Base-by-base conservation (phyloP, 139 green algal genomes). In the Astrephomene gubernaculifera region DNA sequence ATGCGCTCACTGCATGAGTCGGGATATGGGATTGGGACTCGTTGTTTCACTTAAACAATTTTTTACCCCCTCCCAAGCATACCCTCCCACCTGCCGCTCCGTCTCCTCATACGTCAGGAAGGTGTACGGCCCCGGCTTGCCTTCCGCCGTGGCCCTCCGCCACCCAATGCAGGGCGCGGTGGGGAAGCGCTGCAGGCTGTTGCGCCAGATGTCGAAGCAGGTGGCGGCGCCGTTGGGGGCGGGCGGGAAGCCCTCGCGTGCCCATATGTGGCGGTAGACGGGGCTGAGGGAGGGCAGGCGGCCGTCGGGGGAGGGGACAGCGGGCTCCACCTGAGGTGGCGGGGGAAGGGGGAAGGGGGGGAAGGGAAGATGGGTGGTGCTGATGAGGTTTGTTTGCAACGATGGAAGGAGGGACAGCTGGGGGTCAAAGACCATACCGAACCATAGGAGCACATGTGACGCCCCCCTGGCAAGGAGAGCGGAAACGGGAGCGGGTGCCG, bases 201-300 rank as follows among this genome's bases (percentile, higher is more conserved):
- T 64, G 73, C 49, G 22, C 78, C 78, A 90, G 10, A 91, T 71
- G 4, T 90, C 85, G 38, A 81, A 86, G 60, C 80, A 91, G 27
- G 88, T 90, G 80, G 81, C 35, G 33, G 69, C 53, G 45, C 81
- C 81, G 53, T 41, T 1, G 7, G 63, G 63, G 2, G 43, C 12
- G 7, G 33, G 5, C 2, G 78, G 78, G 41, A 49, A 74, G 41
- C 78, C 78, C 29, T 29, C 43, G 2, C 2, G 8, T 2, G 36
- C 25, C 78, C 61, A 74, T 8, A 74, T 25, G 63, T 65, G 44
- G 43, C 78, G 78, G 41, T 67, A 84, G 39, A 70, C 78, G 78
- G 78, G 78, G 78, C 78, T 54, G 31, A 84, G 35, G 39, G 41
- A 39, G 60, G 76, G 60, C 21, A 4, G 19, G 0, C 33, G 45